These are phyloP conservation scores for Kodamaea lidongshanica DNA, from an alignment of 805 yeast species.

Conservation along the genomic window DNA sequence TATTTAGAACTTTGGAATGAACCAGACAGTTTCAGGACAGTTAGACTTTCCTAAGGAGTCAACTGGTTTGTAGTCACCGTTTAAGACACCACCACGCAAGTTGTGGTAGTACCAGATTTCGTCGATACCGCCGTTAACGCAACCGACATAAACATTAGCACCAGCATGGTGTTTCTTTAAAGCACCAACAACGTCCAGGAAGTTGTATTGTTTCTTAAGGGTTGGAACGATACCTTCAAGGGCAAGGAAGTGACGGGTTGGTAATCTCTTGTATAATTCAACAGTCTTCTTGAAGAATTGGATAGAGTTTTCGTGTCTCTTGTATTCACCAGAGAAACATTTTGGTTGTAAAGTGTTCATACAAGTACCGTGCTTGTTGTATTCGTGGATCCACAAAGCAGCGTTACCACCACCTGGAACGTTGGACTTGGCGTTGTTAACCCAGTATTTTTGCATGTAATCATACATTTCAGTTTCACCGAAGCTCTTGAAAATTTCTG, in stretches of 20 bases:
- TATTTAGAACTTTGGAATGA: slow-evolving; percentile 10
- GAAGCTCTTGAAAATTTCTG: slow-evolving; percentile 22
- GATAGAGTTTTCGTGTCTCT: slow-evolving; percentile 26
- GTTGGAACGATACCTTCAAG: slow-evolving; percentile 34
- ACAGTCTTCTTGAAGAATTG: slow-evolving; percentile 24
- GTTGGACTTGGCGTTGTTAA: slow-evolving; percentile 13
- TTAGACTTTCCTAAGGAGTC: slow-evolving; percentile 50
- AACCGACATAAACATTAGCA: slow-evolving; percentile 30
- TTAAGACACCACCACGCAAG: slow-evolving; percentile 63
- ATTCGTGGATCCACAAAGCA: slow-evolving; percentile 38
- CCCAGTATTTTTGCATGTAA: slow-evolving; percentile 28
- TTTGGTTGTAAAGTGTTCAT: slow-evolving; percentile 31
- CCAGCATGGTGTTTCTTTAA: slow-evolving; percentile 27
- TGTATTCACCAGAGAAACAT: slow-evolving; percentile 29
- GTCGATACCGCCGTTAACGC: slow-evolving; percentile 36
- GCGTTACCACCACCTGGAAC: slow-evolving; percentile 23
- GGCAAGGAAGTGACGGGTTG: slow-evolving; percentile 31
- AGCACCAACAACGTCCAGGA: slow-evolving; percentile 26
- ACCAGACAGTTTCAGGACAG: slow-evolving; percentile 55
- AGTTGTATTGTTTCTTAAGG: slow-evolving; percentile 26
- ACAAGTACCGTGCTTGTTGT: slow-evolving; percentile 41
- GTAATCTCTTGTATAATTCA: slow-evolving; percentile 24
- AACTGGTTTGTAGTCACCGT: slow-evolving; percentile 49
- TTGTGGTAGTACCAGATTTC: slow-evolving; percentile 80
- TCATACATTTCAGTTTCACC: slow-evolving; percentile 20